Evolutionary conservation across 371 early-diverging fungal genomes (phyloP).

Genomic region (Entomophthora muscae): DNA sequence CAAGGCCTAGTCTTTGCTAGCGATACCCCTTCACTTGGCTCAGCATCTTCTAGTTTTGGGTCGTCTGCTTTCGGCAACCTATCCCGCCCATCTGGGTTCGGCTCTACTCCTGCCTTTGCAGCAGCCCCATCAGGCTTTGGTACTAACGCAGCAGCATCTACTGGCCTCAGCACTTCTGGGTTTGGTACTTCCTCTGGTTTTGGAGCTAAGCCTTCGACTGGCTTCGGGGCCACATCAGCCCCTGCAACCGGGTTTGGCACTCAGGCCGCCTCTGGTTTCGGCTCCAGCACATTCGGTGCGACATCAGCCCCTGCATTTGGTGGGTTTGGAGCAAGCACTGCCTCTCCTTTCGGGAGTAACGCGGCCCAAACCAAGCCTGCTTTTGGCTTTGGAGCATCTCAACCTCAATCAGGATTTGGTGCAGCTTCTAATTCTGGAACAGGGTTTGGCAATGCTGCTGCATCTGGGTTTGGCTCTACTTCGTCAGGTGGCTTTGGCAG

Average conservation of each 20-base stretch:
- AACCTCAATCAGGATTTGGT: not conserved
- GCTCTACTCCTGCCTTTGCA: not conserved
- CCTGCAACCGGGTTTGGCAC: not conserved
- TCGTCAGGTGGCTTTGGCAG: too few relatives aligned
- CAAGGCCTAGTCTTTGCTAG: not conserved
- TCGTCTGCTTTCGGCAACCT: not conserved
- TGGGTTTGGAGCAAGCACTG: not conserved
- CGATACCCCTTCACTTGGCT: not conserved
- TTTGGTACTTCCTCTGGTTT: not conserved
- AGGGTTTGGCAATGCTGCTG: too few relatives aligned
- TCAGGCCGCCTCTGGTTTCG: not conserved
- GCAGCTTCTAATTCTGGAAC: too few relatives aligned
- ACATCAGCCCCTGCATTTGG: not conserved
- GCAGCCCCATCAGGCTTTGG: not conserved
- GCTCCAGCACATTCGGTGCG: not conserved
- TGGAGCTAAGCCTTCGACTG: not conserved
- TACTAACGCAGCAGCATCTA: not conserved
- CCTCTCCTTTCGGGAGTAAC: not conserved
- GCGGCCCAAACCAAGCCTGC: too few relatives aligned
- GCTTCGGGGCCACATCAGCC: not conserved
- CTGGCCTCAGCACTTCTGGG: too few relatives aligned
- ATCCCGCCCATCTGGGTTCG: too few relatives aligned
- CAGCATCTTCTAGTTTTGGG: not conserved
- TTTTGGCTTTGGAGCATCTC: too few relatives aligned
- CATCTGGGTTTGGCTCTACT: too few relatives aligned